Conservation (phyloP, 345 rosid genomes). For the Syzygium aromaticum region DNA sequence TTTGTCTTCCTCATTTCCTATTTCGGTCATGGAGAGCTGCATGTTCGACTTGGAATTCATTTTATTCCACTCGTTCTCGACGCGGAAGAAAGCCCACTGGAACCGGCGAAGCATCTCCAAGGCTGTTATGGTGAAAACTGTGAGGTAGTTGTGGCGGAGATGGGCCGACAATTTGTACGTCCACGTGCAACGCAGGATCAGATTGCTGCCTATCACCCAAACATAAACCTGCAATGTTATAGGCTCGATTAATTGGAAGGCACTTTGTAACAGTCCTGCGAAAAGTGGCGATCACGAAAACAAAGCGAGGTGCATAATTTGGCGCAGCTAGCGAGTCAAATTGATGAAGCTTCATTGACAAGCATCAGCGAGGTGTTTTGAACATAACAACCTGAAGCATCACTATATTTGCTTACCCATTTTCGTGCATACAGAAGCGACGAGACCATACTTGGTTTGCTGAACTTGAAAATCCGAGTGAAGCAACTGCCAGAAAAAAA, state of each 20-base stretch:
- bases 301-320: neutral
- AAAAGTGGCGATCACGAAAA: neutral
- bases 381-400: neutral
- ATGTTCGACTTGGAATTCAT: slow-evolving; percentile 45
- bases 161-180: slow-evolving; percentile 95
- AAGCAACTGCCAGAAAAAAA: slow-evolving; percentile 39
- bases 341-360: neutral
- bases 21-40: slow-evolving; percentile 35
- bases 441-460: slow-evolving; percentile 43
- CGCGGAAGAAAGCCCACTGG: slow-evolving; percentile 95
- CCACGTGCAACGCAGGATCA: slow-evolving; percentile 93
- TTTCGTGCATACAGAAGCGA: slow-evolving; percentile 51
- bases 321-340: neutral
- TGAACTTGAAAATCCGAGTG: slow-evolving; percentile 83
- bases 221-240: slow-evolving; percentile 50
- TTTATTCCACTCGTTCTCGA: slow-evolving; percentile 87
- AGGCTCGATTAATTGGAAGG: neutral
- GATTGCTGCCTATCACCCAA: slow-evolving; percentile 90
- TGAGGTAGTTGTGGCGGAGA: slow-evolving; percentile 85
- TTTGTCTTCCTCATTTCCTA: slow-evolving; percentile 43
- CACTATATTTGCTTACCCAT: slow-evolving; percentile 55
- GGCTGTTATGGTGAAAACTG: slow-evolving; percentile 64
- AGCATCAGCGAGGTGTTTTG: neutral
- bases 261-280: neutral
- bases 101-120: slow-evolving; percentile 82